Evolutionary conservation across 2,329 filamentous ascomycete genomes (phyloP).

Genomic region (Penicillium polonicum): DNA sequence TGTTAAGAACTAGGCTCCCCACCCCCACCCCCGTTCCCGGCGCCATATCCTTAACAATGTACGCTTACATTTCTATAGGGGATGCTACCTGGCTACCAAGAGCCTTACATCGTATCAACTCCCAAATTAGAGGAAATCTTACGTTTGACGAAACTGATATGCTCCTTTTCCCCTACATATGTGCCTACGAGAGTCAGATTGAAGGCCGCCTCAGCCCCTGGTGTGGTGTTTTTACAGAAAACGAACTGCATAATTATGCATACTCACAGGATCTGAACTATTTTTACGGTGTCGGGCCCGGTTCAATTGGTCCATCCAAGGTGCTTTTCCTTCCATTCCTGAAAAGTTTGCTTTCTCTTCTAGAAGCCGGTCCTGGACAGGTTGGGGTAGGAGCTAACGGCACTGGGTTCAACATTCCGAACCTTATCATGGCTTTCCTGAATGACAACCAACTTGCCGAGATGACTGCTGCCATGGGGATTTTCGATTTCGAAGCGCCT

Average conservation of each 20-base stretch:
- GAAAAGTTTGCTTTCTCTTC: slow-evolving; percentile 52
- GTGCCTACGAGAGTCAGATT: slow-evolving; percentile 69
- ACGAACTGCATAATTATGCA: slow-evolving; percentile 64
- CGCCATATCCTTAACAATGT: background rate
- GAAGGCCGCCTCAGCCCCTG: slow-evolving; percentile 61
- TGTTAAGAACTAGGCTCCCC: background rate
- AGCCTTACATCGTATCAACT: slow-evolving; percentile 50
- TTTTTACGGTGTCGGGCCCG: slow-evolving; percentile 64
- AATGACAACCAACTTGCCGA: slow-evolving; percentile 68
- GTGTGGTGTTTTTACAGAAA: slow-evolving; percentile 61
- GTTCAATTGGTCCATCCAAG: slow-evolving; percentile 46
- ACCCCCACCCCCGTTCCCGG: no score
- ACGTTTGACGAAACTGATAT: slow-evolving; percentile 56
- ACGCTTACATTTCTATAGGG: slow-evolving; percentile 4
- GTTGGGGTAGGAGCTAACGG: slow-evolving; percentile 41
- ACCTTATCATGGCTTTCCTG: slow-evolving; percentile 60
- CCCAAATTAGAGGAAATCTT: slow-evolving; percentile 53
- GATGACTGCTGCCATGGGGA: slow-evolving; percentile 58
- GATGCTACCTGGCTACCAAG: slow-evolving; percentile 19
- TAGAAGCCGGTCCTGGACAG: slow-evolving; percentile 54
- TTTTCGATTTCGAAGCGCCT: slow-evolving; percentile 57
- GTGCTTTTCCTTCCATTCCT: slow-evolving; percentile 64
- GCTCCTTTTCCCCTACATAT: slow-evolving; percentile 64
- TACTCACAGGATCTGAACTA: slow-evolving; percentile 68
- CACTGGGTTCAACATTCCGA: slow-evolving; percentile 49